Base-by-base conservation (phyloP, 345 rosid species). In the Ricinus communis region DNA sequence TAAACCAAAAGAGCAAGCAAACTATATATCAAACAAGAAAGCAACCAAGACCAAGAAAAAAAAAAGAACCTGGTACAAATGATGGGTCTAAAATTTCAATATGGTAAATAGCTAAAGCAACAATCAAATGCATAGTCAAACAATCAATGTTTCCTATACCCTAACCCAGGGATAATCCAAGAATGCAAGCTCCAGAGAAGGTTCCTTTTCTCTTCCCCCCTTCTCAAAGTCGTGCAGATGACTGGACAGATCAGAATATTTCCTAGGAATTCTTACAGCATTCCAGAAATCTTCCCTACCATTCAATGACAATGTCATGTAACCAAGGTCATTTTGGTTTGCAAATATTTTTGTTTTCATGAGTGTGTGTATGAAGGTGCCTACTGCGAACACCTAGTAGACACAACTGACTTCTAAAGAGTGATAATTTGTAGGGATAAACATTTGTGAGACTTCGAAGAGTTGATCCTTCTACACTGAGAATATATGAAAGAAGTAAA, bases 251-350 rank as follows among this genome's bases (percentile, higher is more conserved):
- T 33, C 38, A 2, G 6, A 33, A 33, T 22, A 8, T 22, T 53
- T 53, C 57, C n/a, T n/a, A n/a, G n/a, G 11, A 51, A 66, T 50
- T 51, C 46, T 52, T 66, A 46, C 13, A 19, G 54, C 47, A 66
- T 31, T 19, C 15, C 25, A 24, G 27, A 13, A 21, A 28, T 49
- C 46, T 51, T 50, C 46, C 31, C 14, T 31, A 66, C 8, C 41
- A 11, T 50, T 28, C 53, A 65, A 28, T 7, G 63, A 59, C 43
- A 59, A 59, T 10, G 22, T 21, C 30, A n/a, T 59, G n/a, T n/a
- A n/a, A n/a, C n/a, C n/a, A 59, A 59, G 21, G 22, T 21, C 30
- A n/a, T 59, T 18, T 40, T 33, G 9, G 14, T 12, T 41, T 24
- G 31, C 25, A 24, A 2, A 5, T 24, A 9, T 41, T 56, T 11